Conservation (phyloP, 2,329 filamentous ascomycete genomes). For the Phyllosticta paracitricarpa region DNA sequence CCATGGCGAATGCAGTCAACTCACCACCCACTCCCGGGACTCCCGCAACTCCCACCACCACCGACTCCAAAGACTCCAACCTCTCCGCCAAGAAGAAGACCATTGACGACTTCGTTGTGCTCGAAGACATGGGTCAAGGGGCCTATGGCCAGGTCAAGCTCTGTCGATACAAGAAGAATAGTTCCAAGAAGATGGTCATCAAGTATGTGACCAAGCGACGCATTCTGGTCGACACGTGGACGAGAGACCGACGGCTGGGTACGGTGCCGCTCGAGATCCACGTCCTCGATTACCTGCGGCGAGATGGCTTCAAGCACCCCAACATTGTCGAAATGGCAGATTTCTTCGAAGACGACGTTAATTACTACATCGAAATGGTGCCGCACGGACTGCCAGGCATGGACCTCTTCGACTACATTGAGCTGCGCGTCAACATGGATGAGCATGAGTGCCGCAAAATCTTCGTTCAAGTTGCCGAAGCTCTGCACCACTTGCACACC, state of each 20-base stretch:
- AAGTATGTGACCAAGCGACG: slow-evolving; percentile 97
- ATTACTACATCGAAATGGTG: slow-evolving; percentile 98
- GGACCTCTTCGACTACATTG: slow-evolving; percentile 98
- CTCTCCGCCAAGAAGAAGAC: slow-evolving; percentile 53
- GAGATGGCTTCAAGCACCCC: slow-evolving; percentile 54
- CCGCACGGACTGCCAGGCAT: slow-evolving; percentile 93
- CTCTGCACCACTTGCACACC: slow-evolving; percentile 82
- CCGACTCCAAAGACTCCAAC: slow-evolving; percentile 9
- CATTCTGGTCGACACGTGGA: slow-evolving; percentile 98
- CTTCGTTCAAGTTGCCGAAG: slow-evolving; percentile 83
- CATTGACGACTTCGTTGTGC: slow-evolving; percentile 80
- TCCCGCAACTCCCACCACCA: slow-evolving; percentile 2
- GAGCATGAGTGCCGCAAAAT: slow-evolving; percentile 90
- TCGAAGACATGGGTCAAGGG: slow-evolving; percentile 97
- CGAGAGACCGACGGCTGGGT: slow-evolving; percentile 79
- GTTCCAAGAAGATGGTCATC: slow-evolving; percentile 74
- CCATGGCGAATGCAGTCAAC: slow-evolving; percentile 16
- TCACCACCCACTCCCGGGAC: background rate
- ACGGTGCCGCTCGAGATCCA: slow-evolving; percentile 97
- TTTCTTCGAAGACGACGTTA: slow-evolving; percentile 68
- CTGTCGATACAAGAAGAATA: slow-evolving; percentile 70
- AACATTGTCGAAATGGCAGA: slow-evolving; percentile 62
- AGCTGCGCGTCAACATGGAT: slow-evolving; percentile 91
- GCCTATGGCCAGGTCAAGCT: slow-evolving; percentile 97
- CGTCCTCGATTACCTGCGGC: slow-evolving; percentile 82